Conservation (phyloP, 106 monocot genomes). For the Dendrobium chrysotoxum region DNA sequence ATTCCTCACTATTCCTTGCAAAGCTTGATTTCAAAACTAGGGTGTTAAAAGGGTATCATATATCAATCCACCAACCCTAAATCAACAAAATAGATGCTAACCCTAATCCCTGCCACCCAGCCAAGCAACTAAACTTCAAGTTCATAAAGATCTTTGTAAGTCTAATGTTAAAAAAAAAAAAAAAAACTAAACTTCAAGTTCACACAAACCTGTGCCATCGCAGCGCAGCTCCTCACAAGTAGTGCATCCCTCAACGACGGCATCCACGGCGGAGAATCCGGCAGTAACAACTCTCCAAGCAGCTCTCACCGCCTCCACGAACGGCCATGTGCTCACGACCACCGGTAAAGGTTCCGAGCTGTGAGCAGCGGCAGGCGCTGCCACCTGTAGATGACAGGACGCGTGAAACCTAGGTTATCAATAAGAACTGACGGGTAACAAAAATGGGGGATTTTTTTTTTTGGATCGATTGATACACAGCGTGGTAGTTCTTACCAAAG, state of each 20-base stretch:
- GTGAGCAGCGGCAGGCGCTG: neutral
- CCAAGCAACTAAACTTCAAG: neutral
- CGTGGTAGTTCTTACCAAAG: neutral
- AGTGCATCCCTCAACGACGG: constrained; percentile 79
- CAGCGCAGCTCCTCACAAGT: constrained; percentile 81
- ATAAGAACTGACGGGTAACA: neutral
- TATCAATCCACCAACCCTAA: too few species aligned
- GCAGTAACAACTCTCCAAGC: constrained; percentile 52
- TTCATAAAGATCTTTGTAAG: constrained; percentile 48
- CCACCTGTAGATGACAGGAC: neutral
- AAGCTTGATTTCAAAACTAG: too few species aligned
- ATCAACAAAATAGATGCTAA: too few species aligned
- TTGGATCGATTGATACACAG: too few species aligned
- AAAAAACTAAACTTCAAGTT: neutral
- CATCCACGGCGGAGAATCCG: constrained; percentile 57
- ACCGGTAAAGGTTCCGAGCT: constrained; percentile 28
- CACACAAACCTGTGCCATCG: constrained; percentile 80
- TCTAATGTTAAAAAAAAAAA: too few species aligned
- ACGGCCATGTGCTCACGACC: constrained; percentile 92
- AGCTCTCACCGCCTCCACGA: constrained; percentile 70
- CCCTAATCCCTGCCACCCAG: neutral
- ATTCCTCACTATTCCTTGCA: too few species aligned
- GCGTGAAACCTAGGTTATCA: neutral
- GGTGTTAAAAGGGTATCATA: too few species aligned
- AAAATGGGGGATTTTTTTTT: neutral